Evolutionary conservation across 768 basidiomycete genomes (phyloP), one percentile per base, ranked within the genome.

Genomic region (Leccinum aurantiacum): DNA sequence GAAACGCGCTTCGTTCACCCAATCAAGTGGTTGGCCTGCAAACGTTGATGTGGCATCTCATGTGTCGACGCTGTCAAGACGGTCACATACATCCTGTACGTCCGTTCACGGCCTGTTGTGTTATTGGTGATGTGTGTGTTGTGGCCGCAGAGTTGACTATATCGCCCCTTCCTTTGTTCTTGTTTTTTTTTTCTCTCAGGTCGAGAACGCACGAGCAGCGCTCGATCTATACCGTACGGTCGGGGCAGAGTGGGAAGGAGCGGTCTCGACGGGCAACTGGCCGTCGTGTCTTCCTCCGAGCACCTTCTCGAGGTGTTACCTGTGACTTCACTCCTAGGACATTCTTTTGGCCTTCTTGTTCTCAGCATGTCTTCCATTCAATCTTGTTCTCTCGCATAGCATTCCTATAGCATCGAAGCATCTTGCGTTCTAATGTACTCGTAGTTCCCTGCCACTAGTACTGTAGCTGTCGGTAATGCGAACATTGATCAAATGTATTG

Each of bases 11-110:
- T 55, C 82, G 84, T 25, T 81, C 82, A 27, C 84, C 84, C 6
- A 84, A 87, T 67, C 86, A 89, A 64, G 72, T 85, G 53, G 76
- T 91, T 61, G 90, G 92, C 27, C 78, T 93, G 37, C 87, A 85
- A 67, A 93, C 92, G 5, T 78, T 93, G 15, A 84, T 86, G 70
- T 92, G 89, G 89, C 87, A 87, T 65, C 81, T 93, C 37, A 90
- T 93, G 90, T 81, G 84, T 58, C 81, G 91, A 65, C 83, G 87
- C 31, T 89, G 88, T 68, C 87, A 89, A 68, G 88, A 90, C 68
- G 84, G 84, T 31, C 80, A 85, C 57, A 79, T 84, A 64, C 83
- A 91, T 71, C 87, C 90, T 10, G 91, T 93, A 68, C 67, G 88
- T 82, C 27, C 27, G 35, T 31, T 60, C 29, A 15, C 31, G 15